Evolutionary conservation across 2,329 filamentous ascomycete genomes (phyloP), one percentile per base, ranked within the genome.

Genomic region (Mariannaea elegans): DNA sequence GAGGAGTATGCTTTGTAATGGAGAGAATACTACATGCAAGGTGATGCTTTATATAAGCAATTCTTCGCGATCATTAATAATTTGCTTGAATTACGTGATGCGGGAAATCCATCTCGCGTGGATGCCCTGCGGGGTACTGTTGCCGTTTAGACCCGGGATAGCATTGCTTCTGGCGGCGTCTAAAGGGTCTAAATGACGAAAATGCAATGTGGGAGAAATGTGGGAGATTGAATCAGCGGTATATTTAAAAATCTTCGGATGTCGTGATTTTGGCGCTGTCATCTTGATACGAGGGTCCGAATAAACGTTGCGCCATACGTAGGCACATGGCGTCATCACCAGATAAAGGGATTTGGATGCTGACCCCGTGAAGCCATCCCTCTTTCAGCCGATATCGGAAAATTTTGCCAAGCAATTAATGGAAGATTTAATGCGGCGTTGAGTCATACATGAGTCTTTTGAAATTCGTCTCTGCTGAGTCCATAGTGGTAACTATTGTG

Each of bases 271-370:
- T 14, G n/a, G 41, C 21, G 31, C 2, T 36, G 21, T 23, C n/a
- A 10, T 13, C 14, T 42, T 3, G 27, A 48, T 12, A n/a, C 14
- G 19, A 32, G 31, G 48, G 18, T 48, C 24, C 38, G 42, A 27
- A 41, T 27, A 4, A 9, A 7, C 13, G 44, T 59, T 29, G 44
- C 56, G 44, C 24, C 56, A 59, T 59, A 12, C 29, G 36, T 44
- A 53, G 49, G 56, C 29, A 54, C 49, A 59, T 59, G 44, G 56
- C 56, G 56, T 59, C 56, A 59, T 59, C 23, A n/a, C n/a, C n/a
- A n/a, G n/a, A n/a, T n/a, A n/a, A 4, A 7, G 14, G 14, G 39
- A 51, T 21, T 31, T 31, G 27, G 21, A 23, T n/a, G 18, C 48
- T 34, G 29, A 29, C 27, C 42, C 27, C 32, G 38, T n/a, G 48